Evolutionary conservation across 257 asterid species (phyloP), one percentile per base, ranked within the genome.

Genomic region (Craterostigma plantagineum): DNA sequence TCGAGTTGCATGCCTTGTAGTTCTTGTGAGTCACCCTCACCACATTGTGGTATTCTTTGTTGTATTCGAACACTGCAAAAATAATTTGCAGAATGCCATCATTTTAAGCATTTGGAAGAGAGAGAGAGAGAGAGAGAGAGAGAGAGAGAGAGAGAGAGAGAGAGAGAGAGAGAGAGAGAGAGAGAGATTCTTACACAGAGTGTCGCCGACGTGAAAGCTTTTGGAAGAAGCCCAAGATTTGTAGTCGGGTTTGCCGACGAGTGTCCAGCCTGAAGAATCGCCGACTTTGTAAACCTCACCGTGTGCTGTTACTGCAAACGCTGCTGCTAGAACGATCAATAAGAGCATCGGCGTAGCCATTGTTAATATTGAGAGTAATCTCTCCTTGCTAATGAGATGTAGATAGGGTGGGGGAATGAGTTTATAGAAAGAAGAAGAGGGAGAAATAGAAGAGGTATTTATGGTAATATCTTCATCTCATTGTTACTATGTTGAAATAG

Each of bases 21-120:
- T 16, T 43, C 33, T 18, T 43, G 48, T 43, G 48, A 1, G 48
- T 43, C 30, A 43, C 48, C 30, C 48, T 27, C 12, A 43, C 4
- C 34, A 43, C 30, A 30, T 43, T 43, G 48, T 43, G 48, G 48
- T 15, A 43, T 10, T 14, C 23, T 9, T 18, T 15, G 48, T 43
- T 43, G 48, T 43, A 43, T 13, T 43, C 17, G 13, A 43, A 43
- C 30, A 43, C 48, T 43, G 48, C 3, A 36, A 36, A 36, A 9
- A 36, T 36, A 7, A 9, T 33, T 15, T 11, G 4, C 48, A 12
- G 1, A 14, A n/a, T n/a, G n/a, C n/a, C n/a, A n/a, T n/a, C n/a
- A n/a, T n/a, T n/a, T n/a, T n/a, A n/a, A n/a, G n/a, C n/a, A n/a
- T n/a, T n/a, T n/a, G n/a, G n/a, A n/a, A n/a, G n/a, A n/a, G n/a